Evolutionary conservation across 208 protist genomes (phyloP), one percentile per base, ranked within the genome.

Genomic region (Leishmania turanica): DNA sequence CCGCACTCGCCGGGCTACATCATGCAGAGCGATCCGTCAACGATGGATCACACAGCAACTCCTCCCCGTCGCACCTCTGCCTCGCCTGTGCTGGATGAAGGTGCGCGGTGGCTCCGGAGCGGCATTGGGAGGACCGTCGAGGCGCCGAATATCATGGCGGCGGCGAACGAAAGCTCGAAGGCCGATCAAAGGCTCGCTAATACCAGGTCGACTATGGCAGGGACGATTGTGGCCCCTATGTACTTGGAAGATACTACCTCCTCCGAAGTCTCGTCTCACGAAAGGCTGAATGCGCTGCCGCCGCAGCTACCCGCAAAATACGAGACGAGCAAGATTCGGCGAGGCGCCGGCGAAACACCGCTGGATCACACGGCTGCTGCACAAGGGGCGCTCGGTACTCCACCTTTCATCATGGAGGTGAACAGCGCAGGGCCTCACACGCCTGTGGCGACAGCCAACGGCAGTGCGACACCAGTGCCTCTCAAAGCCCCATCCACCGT

Each of bases 161-260:
- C 58, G 11, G 17, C 54, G 3, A 21, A 21, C 4, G 56, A 49
- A 2, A 3, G 5, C 64, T 37, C 27, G 69, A 51, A 34, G 62
- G 75, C 53, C 3, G 68, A 49, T 11, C 66, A 68, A 1, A 75
- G 37, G n/a, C 17, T 78, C 69, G 27, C 69, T 54, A 17, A 4
- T 37, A 47, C 0, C 13, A 7, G 69, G 42, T 17, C 19, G 17
- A 47, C 65, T 24, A 24, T 24, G 54, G 47, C 71, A 17, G 80
- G 31, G 19, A 53, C 58, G 4, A 27, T 47, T 11, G 42, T 21
- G 19, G 60, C 60, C 31, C 56, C 54, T 17, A 62, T 80, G 77
- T 85, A 80, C 72, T 31, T 85, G 34, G 71, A 81, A n/a, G 82
- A 85, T 64, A 85, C 82, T 13, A 72, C 77, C 27, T 85, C 76